Evolutionary conservation across 1,139 yeast genomes (phyloP).

Genomic region (Protomyces inouyei): DNA sequence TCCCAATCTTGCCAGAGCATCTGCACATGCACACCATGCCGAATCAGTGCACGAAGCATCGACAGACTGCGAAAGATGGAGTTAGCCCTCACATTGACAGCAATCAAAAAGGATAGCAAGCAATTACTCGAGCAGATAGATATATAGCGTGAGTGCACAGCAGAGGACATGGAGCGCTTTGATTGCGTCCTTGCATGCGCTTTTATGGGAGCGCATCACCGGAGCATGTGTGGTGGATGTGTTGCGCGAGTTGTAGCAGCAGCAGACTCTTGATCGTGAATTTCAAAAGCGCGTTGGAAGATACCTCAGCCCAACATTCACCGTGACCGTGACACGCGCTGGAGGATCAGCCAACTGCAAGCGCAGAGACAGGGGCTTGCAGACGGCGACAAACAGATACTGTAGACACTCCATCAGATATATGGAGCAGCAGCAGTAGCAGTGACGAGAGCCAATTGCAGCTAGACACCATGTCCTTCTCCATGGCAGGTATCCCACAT

Average conservation of each 20-base stretch:
- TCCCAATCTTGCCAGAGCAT: background rate
- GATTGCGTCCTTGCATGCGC: background rate
- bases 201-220: background rate
- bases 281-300: too few species aligned
- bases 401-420: too few species aligned
- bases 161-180: background rate
- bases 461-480: constrained; percentile 10
- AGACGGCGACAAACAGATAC: too few species aligned
- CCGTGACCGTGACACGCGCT: too few species aligned
- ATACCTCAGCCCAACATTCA: too few species aligned
- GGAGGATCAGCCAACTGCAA: too few species aligned
- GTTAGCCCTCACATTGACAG: background rate
- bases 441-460: too few species aligned
- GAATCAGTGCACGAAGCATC: background rate
- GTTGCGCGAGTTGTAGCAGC: background rate
- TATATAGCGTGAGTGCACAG: constrained; percentile 45
- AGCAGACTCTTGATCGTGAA: background rate
- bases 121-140: constrained; percentile 37
- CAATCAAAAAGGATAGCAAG: background rate
- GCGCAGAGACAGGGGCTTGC: too few species aligned
- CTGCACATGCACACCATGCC: background rate
- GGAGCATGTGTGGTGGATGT: background rate
- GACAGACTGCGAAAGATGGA: background rate
- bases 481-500: constrained; percentile 19
- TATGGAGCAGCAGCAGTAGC: too few species aligned